phyloP scores from a whole-genome alignment of 108 stramenopile genomes.

The Aurantiochytrium sp. region DNA sequence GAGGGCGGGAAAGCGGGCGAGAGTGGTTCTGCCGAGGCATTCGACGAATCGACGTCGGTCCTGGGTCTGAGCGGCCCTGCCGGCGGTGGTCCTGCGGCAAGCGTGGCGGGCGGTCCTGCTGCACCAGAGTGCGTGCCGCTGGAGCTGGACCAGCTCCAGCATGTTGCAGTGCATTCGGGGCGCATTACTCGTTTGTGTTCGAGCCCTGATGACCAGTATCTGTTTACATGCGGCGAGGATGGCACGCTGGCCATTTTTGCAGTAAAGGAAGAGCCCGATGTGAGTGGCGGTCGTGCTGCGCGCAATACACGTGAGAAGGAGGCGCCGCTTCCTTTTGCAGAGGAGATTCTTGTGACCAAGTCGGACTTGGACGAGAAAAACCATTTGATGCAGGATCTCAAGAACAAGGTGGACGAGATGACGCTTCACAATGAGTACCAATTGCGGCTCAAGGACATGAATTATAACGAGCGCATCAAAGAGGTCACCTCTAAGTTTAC shows the following conservation, averaged over 20 bases:
- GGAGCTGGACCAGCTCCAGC: slow-evolving; percentile 34
- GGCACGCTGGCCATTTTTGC: slow-evolving; percentile 44
- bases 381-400: slow-evolving; percentile 37
- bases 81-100: too few relatives aligned
- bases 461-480: slow-evolving; percentile 54
- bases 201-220: slow-evolving; percentile 40
- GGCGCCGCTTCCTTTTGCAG: slow-evolving; percentile 23
- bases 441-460: slow-evolving; percentile 50
- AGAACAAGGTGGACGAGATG: slow-evolving; percentile 54
- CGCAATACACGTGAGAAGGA: neutral
- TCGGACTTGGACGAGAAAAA: slow-evolving; percentile 48
- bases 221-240: slow-evolving; percentile 44
- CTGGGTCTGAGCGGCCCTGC: too few relatives aligned
- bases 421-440: slow-evolving; percentile 53
- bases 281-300: neutral
- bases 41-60: too few relatives aligned
- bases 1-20: neutral
- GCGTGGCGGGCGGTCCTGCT: neutral
- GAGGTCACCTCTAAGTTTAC: slow-evolving; percentile 52
- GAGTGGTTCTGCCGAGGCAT: neutral
- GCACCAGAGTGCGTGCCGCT: slow-evolving; percentile 25
- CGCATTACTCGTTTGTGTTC: slow-evolving; percentile 40
- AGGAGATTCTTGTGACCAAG: slow-evolving; percentile 53
- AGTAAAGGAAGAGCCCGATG: slow-evolving; percentile 30
- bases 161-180: slow-evolving; percentile 44